These are phyloP conservation scores for Leucosporidium scottii DNA, from an alignment of 768 basidiomycete genomes.

Conservation along the genomic window DNA sequence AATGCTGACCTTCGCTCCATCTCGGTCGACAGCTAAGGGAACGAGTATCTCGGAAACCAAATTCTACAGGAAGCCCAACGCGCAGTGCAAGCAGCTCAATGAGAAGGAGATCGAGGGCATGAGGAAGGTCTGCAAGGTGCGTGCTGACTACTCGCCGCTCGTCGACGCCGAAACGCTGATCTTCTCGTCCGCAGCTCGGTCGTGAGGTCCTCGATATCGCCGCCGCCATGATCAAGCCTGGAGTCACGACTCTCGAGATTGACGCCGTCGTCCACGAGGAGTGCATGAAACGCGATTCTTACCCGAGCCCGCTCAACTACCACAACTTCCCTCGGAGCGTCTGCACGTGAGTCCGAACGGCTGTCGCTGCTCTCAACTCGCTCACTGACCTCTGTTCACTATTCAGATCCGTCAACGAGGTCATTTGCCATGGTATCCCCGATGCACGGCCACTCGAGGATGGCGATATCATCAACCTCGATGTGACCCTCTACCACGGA, in stretches of 20 bases:
- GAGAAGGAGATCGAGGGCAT: conserved; percentile 79
- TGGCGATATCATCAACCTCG: conserved; percentile 95
- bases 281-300: conserved; percentile 78
- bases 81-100: conserved; percentile 55
- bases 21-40: conserved; percentile 27
- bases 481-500: conserved; percentile 70
- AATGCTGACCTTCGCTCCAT: not conserved
- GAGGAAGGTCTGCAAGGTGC: conserved; percentile 73
- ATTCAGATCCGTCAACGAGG: conserved; percentile 79
- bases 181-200: conserved; percentile 54
- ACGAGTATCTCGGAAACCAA: conserved; percentile 27
- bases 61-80: conserved; percentile 46
- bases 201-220: conserved; percentile 90
- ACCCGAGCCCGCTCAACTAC: conserved; percentile 92
- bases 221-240: conserved; percentile 77
- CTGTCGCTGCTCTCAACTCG: conserved; percentile 1
- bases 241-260: conserved; percentile 89
- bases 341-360: conserved; percentile 65
- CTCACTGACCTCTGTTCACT: not conserved
- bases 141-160: conserved; percentile 39
- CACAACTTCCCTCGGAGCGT: conserved; percentile 87
- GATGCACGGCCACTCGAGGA: conserved; percentile 60
- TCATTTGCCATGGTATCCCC: conserved; percentile 76
- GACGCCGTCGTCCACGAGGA: conserved; percentile 91
- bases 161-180: not conserved